Evolutionary conservation across 2,329 filamentous ascomycete genomes (phyloP), one percentile per base, ranked within the genome.

Genomic region (Orbilia quercus): DNA sequence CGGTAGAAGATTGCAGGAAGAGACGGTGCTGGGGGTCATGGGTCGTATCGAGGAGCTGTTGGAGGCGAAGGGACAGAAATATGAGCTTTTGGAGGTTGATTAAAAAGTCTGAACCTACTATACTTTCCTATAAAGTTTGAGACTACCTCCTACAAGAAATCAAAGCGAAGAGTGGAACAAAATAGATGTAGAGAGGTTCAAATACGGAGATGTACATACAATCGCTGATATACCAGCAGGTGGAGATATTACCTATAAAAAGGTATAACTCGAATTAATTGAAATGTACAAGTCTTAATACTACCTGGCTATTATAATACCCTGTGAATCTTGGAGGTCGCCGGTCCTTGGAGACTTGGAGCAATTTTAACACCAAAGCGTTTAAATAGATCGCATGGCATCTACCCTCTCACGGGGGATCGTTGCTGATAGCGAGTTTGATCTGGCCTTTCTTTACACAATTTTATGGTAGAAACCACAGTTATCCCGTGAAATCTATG

Each of bases 11-110:
- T 82, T 96, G 77, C 89, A 95, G 79, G 92, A 96, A 80, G 92
- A 96, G 82, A 95, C 94, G 82, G 91, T 96, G 0, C 81, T 96
- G 54, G 87, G 89, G 0, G 84, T 90, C 12, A 96, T 96, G 92
- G 85, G 89, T 81, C 85, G 86, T 62, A 84, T 96, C 1, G 91
- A 96, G 80, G 85, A 88, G 73, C 90, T 90, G 0, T 80, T 96
- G 20, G 73, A 86, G 54, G 81, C 81, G 71, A 79, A 81, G 31
- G 84, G 84, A 2, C 81, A 82, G 58, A 81, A 82, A 70, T 87
- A 86, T 77, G 78, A 83, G 75, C 78, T 86, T 55, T 74, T 86
- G 34, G 70, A 74, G 18, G 55, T 74, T 36, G 70, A 74, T 53
- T 74, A 47, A 57, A 25, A 18, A 6, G 53, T n/a, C 2, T n/a